Evolutionary conservation across 768 basidiomycete species (phyloP).

Genomic region (Tylopilus balloui): DNA sequence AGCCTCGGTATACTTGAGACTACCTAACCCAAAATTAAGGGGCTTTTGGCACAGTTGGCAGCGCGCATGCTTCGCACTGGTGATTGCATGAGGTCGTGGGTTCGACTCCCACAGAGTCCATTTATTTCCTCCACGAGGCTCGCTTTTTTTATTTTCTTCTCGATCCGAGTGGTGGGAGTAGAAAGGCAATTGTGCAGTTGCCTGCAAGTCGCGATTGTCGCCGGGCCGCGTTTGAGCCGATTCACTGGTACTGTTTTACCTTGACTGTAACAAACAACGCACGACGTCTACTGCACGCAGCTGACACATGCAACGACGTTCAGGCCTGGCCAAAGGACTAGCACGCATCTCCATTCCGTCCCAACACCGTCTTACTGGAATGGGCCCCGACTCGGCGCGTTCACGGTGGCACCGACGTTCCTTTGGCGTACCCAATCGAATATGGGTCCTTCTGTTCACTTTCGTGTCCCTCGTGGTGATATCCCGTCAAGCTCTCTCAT

Average conservation of each 20-base stretch:
- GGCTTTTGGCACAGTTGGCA: slow-evolving; percentile 42
- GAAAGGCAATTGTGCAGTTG: not conserved
- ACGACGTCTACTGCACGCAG: not conserved
- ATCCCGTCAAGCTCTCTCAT: slow-evolving; percentile 52
- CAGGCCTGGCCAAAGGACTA: slow-evolving; percentile 41
- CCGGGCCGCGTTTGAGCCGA: slow-evolving; percentile 2
- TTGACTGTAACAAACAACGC: not conserved
- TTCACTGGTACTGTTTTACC: slow-evolving; percentile 5
- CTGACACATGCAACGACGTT: slow-evolving; percentile 60
- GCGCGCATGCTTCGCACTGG: slow-evolving; percentile 58
- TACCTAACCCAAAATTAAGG: not conserved
- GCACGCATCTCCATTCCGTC: slow-evolving; percentile 54
- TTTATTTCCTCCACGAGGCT: slow-evolving; percentile 1
- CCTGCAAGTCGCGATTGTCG: not conserved
- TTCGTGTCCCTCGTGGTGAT: slow-evolving; percentile 53
- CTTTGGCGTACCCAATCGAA: slow-evolving; percentile 61
- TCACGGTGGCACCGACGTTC: slow-evolving; percentile 53
- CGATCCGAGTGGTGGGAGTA: not conserved
- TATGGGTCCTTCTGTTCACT: slow-evolving; percentile 58
- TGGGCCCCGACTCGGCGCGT: slow-evolving; percentile 44
- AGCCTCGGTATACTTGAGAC: no score
- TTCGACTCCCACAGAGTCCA: slow-evolving; percentile 45
- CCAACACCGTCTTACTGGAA: slow-evolving; percentile 37
- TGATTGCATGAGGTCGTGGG: slow-evolving; percentile 52
- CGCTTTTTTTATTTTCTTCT: no score